phyloP scores from a whole-genome alignment of 176 grass and related monocot genomes.

The Neostapfia colusana region DNA sequence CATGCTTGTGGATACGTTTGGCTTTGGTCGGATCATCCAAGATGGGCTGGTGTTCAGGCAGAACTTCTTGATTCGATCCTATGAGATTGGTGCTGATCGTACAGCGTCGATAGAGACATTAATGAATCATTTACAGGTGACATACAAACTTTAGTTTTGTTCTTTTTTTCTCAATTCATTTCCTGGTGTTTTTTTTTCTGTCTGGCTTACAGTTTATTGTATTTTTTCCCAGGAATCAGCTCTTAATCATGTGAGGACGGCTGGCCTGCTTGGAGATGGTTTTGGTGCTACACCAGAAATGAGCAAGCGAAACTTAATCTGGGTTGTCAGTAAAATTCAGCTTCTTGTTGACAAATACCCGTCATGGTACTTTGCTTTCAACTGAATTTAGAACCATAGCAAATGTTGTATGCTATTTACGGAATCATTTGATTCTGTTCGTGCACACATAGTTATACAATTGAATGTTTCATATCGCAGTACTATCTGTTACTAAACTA shows the following conservation, averaged over 20 bases:
- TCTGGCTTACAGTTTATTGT: conserved; percentile 2
- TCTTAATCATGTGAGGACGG: conserved; percentile 92
- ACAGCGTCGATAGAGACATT: conserved; percentile 95
- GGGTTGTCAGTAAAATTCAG: conserved; percentile 99
- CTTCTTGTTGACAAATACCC: conserved; percentile 88
- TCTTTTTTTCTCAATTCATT: neutral
- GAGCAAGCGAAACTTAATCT: conserved; percentile 96
- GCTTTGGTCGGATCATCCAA: conserved; percentile 86
- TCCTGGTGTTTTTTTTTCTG: conserved; percentile 18
- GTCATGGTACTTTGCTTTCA: conserved; percentile 61
- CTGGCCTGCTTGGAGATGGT: conserved; percentile 86
- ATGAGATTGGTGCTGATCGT: conserved; percentile 94
- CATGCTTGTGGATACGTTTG: conserved; percentile 90
- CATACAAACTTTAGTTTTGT: conserved; percentile 11
- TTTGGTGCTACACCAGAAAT: conserved; percentile 96
- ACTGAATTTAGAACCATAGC: neutral
- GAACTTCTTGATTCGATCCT: conserved; percentile 91
- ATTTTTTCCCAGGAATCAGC: conserved; percentile 85
- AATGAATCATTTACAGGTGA: conserved; percentile 99
- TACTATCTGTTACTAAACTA: neutral
- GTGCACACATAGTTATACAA: neutral
- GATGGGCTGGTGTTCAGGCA: conserved; percentile 94
- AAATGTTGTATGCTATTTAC: neutral
- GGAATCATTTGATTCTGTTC: neutral
- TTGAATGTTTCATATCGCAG: neutral